Evolutionary conservation across 2,329 filamentous ascomycete species (phyloP).

Genomic region (Trichoderma afroharzianum): DNA sequence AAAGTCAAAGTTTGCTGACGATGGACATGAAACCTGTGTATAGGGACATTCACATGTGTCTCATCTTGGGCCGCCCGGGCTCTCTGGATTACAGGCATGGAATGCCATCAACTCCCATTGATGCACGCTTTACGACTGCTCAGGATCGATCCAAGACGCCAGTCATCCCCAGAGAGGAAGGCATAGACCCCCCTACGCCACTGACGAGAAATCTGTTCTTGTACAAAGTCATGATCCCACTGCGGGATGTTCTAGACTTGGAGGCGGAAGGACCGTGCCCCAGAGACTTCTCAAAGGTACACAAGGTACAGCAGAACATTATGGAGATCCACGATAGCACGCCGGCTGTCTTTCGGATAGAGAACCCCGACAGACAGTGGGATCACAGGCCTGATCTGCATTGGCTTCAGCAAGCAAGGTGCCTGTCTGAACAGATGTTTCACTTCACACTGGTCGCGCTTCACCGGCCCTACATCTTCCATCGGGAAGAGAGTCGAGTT

Average conservation of each 20-base stretch:
- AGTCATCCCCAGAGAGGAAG: conserved; percentile 44
- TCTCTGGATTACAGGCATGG: conserved; percentile 49
- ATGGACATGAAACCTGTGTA: not conserved
- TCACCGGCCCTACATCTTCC: conserved; percentile 61
- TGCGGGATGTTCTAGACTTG: conserved; percentile 53
- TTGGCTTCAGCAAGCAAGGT: conserved; percentile 49
- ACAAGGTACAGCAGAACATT: conserved; percentile 51
- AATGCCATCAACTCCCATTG: conserved; percentile 50
- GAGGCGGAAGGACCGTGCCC: conserved; percentile 55
- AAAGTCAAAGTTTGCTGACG: not conserved
- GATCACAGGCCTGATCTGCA: conserved; percentile 50
- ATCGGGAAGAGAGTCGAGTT: conserved; percentile 48
- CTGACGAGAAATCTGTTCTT: conserved; percentile 52
- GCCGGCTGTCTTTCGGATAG: conserved; percentile 51
- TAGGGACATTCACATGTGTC: conserved; percentile 54
- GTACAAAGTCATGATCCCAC: conserved; percentile 43
- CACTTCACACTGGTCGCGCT: conserved; percentile 57
- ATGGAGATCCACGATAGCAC: conserved; percentile 45
- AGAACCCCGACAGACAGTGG: conserved; percentile 55
- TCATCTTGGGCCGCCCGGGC: conserved; percentile 53
- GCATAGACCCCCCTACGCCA: conserved; percentile 52
- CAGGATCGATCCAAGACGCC: conserved; percentile 45
- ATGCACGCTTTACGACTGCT: conserved; percentile 44
- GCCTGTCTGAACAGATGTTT: conserved; percentile 45
- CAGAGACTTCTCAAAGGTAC: conserved; percentile 51